Conservation (phyloP, 1,284 basidiomycete genomes). For the Heterobasidion annosum region DNA sequence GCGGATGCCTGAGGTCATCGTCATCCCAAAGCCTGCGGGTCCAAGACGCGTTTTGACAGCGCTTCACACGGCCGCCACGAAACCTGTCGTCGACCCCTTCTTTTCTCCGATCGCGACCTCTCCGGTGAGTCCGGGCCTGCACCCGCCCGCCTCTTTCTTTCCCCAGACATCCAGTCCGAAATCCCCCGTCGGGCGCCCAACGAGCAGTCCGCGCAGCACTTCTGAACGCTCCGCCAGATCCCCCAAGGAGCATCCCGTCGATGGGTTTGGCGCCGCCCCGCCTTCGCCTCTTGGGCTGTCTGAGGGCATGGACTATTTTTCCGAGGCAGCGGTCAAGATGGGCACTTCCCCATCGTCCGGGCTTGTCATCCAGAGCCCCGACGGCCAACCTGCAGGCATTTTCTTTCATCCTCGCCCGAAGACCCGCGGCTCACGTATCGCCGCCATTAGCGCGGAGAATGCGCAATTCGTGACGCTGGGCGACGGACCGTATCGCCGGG, state of each 20-base stretch:
- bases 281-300: conserved; percentile 67
- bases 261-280: conserved; percentile 35
- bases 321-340: conserved; percentile 62
- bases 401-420: conserved; percentile 78
- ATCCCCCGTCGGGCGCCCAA: conserved; percentile 32
- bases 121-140: conserved; percentile 61
- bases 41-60: conserved; percentile 86
- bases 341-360: conserved; percentile 79
- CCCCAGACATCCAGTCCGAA: conserved; percentile 24
- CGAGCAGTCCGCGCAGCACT: conserved; percentile 39
- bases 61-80: conserved; percentile 77
- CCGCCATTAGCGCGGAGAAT: not conserved
- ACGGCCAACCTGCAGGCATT: conserved; percentile 89
- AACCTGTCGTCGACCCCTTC: conserved; percentile 80
- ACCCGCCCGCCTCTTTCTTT: conserved; percentile 33
- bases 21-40: conserved; percentile 92
- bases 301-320: conserved; percentile 86
- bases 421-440: conserved; percentile 16
- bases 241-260: conserved; percentile 32
- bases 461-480: not conserved
- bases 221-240: conserved; percentile 56
- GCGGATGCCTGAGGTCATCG: conserved; percentile 74
- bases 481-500: conserved; percentile 4
- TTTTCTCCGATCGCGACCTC: conserved; percentile 91
- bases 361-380: conserved; percentile 85